Percentiles rank a stretch among this genome's conserved stretches.
Conservation (phyloP, 805 yeast species). For the Ogataea paradorogensis region DNA sequence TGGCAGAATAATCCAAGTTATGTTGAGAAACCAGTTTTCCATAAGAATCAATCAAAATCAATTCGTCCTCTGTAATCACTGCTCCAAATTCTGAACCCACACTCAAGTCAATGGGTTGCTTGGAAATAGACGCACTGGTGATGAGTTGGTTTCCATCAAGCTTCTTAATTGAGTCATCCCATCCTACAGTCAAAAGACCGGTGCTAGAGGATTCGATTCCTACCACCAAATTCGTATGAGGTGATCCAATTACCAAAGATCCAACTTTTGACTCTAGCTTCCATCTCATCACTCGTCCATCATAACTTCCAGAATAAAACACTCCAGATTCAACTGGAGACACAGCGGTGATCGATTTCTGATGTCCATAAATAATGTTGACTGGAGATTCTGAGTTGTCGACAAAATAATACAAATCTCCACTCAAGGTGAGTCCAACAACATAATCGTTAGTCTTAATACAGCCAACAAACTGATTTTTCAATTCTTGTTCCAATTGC, state of each 20-base stretch:
- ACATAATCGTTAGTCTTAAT: constrained; percentile 57
- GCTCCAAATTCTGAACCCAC: constrained; percentile 37
- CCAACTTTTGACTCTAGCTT: constrained; percentile 37
- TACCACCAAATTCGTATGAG: constrained; percentile 67
- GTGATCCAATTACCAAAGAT: constrained; percentile 34
- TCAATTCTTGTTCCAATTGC: constrained; percentile 45
- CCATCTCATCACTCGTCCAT: constrained; percentile 75
- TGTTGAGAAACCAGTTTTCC: constrained; percentile 32
- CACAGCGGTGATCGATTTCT: constrained; percentile 70
- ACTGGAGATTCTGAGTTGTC: constrained; percentile 38
- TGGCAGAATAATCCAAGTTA: constrained; percentile 38
- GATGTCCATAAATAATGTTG: constrained; percentile 67
- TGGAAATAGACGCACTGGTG: constrained; percentile 35
- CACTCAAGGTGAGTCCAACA: constrained; percentile 67
- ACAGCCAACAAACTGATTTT: constrained; percentile 78
- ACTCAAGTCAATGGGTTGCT: constrained; percentile 50
- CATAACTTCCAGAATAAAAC: constrained; percentile 68
- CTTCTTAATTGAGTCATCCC: constrained; percentile 78
- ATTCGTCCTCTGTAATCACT: constrained; percentile 44
- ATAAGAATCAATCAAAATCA: constrained; percentile 32
- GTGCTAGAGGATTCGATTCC: constrained; percentile 38
- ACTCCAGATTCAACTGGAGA: constrained; percentile 27
- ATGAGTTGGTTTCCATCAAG: constrained; percentile 22
- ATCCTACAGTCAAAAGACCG: constrained; percentile 48
- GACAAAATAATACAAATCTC: constrained; percentile 62